Evolutionary conservation across 139 green algal genomes (phyloP), one percentile per base, ranked within the genome.

Genomic region (Microglena sp.): DNA sequence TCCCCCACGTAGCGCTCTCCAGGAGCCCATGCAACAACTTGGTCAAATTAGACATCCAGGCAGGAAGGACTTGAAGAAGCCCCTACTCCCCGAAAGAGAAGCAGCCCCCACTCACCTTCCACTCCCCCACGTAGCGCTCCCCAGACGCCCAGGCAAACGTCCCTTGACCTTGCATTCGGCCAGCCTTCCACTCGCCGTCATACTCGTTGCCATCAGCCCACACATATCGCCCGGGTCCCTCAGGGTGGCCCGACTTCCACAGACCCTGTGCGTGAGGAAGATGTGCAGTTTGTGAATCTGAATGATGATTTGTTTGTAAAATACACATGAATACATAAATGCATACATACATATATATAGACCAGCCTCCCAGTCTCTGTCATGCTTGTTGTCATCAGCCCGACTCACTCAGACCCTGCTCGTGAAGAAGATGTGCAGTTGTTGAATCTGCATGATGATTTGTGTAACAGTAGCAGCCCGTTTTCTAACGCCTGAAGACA

Each of bases 101-200:
- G n/a, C n/a, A n/a, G n/a, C n/a, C 22, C 22, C 18, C 50, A 30
- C 73, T 1, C 60, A 74, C 86, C 83, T 75, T 81, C 84, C 86
- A 96, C 50, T 92, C 81, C 2, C 90, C 90, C 56, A 95, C 90
- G 60, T 95, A 96, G 15, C 86, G 66, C 60, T 96, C 89, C 0
- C 77, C 87, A 56, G 64, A 85, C n/a, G 60, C 67, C 90, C 90
- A 97, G n/a, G 83, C 80, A 58, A 95, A 93, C 4, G 86, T 96
- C 56, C 91, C 91, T 36, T 84, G 75, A 27, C 91, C 91, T 40
- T 86, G 68, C 86, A 96, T 94, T 15, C 55, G 67, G 22, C 91
- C 91, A 5, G 36, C 61, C 32, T 68, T 36, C 89, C 89, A 98
- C 66, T 96, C 88, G 0, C 89, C 89, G 44, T 93, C 83, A 68